These are phyloP conservation scores for Xylaria sp. DNA, from an alignment of 2,329 filamentous ascomycete genomes.

Conservation along the genomic window DNA sequence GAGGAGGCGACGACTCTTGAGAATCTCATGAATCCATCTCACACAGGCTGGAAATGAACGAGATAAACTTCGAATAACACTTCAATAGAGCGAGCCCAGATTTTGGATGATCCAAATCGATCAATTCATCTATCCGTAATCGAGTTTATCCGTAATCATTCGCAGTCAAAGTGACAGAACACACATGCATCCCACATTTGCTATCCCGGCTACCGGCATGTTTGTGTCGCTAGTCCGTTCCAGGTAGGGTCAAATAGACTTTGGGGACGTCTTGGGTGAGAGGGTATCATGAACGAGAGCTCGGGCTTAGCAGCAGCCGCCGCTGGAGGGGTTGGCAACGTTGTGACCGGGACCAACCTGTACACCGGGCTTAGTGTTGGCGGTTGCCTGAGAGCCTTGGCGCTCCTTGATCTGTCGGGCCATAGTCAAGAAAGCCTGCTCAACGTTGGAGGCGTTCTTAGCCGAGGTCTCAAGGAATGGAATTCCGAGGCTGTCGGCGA, in stretches of 20 bases:
- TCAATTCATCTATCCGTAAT: slow-evolving; percentile 48
- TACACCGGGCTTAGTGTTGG: slow-evolving; percentile 98
- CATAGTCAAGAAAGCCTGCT: slow-evolving; percentile 99
- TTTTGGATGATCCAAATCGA: slow-evolving; percentile 45
- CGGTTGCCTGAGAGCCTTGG: slow-evolving; percentile 94
- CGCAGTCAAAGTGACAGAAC: slow-evolving; percentile 40
- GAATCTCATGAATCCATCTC: slow-evolving; percentile 37
- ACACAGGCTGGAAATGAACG: slow-evolving; percentile 35
- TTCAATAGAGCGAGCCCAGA: slow-evolving; percentile 23
- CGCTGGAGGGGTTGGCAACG: slow-evolving; percentile 85
- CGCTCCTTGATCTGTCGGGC: slow-evolving; percentile 99
- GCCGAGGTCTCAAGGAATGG: slow-evolving; percentile 99
- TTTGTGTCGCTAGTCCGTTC: slow-evolving; percentile 45
- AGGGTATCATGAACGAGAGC: slow-evolving; percentile 47
- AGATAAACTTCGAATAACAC: slow-evolving; percentile 28
- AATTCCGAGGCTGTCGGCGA: slow-evolving; percentile 97
- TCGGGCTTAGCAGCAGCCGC: slow-evolving; percentile 84
- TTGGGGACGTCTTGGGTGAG: slow-evolving; percentile 39
- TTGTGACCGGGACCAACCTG: slow-evolving; percentile 95
- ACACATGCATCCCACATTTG: slow-evolving; percentile 39
- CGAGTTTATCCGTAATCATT: slow-evolving; percentile 33
- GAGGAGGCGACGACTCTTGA: slow-evolving; percentile 29
- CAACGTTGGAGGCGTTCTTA: slow-evolving; percentile 99
- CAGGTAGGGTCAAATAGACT: slow-evolving; percentile 44
- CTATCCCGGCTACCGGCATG: slow-evolving; percentile 46